phyloP scores from a whole-genome alignment of 1,284 basidiomycete species.

The Cutaneotrichosporon cavernicola region DNA sequence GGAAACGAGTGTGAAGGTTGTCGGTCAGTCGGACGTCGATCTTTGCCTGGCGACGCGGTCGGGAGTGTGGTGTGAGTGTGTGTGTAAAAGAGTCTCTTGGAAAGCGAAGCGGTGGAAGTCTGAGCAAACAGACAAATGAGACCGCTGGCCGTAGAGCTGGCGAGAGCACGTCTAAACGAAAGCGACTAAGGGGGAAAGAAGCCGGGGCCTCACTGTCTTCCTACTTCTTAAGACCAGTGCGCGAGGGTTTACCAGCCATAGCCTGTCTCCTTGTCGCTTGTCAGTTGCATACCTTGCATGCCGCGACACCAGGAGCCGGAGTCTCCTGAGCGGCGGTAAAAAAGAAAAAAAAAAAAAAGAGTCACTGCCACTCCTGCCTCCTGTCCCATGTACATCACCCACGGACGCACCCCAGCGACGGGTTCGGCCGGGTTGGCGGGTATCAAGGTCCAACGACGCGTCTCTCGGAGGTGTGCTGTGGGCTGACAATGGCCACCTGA shows the following conservation, averaged over 20 bases:
- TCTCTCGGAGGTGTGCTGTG: neutral
- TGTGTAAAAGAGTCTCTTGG: neutral
- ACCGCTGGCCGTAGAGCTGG: neutral
- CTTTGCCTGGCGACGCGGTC: neutral
- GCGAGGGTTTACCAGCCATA: neutral
- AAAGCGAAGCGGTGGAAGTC: constrained; percentile 4
- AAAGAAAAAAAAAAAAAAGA: neutral
- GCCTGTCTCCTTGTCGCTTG: neutral
- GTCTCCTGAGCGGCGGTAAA: neutral
- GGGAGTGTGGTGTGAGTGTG: neutral
- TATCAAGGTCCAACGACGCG: neutral
- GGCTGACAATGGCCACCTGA: neutral
- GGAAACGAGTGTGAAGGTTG: neutral
- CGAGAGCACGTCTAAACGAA: constrained; percentile 5
- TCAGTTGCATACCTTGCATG: constrained; percentile 3
- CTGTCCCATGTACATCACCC: neutral
- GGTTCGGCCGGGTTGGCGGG: neutral
- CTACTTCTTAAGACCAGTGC: constrained; percentile 10
- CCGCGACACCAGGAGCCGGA: neutral
- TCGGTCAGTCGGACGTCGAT: neutral
- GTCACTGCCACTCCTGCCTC: neutral
- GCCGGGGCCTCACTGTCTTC: neutral
- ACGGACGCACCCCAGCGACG: neutral
- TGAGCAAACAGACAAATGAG: constrained; percentile 9
- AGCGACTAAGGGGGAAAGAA: neutral